These are phyloP conservation scores for Yamadazyma blattariae DNA, from an alignment of 1,139 yeast genomes.

Conservation along the genomic window DNA sequence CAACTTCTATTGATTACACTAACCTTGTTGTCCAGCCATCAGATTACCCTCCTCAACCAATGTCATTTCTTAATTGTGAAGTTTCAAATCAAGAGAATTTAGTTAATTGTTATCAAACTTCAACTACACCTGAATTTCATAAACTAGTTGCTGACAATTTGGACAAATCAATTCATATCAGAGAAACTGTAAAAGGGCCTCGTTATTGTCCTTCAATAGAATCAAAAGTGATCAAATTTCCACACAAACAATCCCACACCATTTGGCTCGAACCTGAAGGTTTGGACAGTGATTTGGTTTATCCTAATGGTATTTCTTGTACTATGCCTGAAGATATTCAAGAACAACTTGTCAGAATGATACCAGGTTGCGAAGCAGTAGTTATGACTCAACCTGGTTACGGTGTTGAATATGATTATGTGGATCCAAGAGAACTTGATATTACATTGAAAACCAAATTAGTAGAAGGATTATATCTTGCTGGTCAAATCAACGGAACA, in stretches of 20 bases:
- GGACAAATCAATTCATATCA: constrained; percentile 81
- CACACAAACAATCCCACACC: constrained; percentile 71
- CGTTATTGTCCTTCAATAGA: constrained; percentile 97
- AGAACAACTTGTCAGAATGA: constrained; percentile 63
- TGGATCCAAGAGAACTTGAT: constrained; percentile 86
- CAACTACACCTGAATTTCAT: constrained; percentile 76
- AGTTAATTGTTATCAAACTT: constrained; percentile 71
- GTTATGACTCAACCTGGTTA: constrained; percentile 91
- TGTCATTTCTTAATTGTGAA: constrained; percentile 75
- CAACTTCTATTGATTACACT: constrained; percentile 65
- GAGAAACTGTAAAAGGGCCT: constrained; percentile 95
- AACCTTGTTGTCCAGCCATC: constrained; percentile 67
- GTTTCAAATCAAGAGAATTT: constrained; percentile 61
- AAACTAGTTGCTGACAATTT: constrained; percentile 65
- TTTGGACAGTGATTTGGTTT: constrained; percentile 73
- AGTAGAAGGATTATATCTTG: constrained; percentile 76
- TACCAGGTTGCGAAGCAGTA: constrained; percentile 89
- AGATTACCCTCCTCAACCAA: constrained; percentile 80
- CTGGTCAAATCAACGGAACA: constrained; percentile 98
- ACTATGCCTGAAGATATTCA: constrained; percentile 97
- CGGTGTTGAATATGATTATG: constrained; percentile 96
- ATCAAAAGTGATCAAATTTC: constrained; percentile 78
- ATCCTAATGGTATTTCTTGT: constrained; percentile 95
- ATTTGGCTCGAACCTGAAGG: constrained; percentile 99
- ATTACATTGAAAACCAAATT: constrained; percentile 79